Percentiles rank a stretch among this genome's conserved stretches.
phyloP scores from a whole-genome alignment of 805 yeast genomes.

The Zygoascus bituminiphila region DNA sequence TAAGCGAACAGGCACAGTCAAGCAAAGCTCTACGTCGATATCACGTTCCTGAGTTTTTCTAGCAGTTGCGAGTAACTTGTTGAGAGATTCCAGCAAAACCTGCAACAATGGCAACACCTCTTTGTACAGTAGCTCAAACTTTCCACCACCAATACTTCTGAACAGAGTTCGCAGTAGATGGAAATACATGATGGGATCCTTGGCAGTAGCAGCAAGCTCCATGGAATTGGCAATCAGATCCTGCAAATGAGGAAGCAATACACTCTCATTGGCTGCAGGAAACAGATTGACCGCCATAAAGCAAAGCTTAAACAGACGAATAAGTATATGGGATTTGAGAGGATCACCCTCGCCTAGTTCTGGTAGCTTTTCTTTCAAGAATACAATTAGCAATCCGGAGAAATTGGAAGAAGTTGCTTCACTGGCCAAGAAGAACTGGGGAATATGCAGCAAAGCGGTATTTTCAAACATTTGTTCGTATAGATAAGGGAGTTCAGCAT shows the following conservation, averaged over 20 bases:
- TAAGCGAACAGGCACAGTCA: constrained; percentile 91
- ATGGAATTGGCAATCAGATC: constrained; percentile 74
- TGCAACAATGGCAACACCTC: constrained; percentile 89
- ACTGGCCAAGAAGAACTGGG: constrained; percentile 88
- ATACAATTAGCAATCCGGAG: constrained; percentile 72
- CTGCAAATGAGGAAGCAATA: constrained; percentile 79
- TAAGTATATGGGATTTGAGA: constrained; percentile 68
- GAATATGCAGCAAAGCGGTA: constrained; percentile 79
- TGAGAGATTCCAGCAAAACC: constrained; percentile 74
- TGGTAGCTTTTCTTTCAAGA: constrained; percentile 61
- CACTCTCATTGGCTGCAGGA: constrained; percentile 77
- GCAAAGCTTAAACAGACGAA: constrained; percentile 81
- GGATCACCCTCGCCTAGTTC: constrained; percentile 76
- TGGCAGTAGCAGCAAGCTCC: constrained; percentile 70
- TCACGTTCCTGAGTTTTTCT: constrained; percentile 86
- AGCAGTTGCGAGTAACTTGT: constrained; percentile 73
- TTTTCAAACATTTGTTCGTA: constrained; percentile 74
- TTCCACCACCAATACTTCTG: constrained; percentile 93
- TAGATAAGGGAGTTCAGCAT: constrained; percentile 66
- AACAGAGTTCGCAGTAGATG: constrained; percentile 81
- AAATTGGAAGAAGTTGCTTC: constrained; percentile 92
- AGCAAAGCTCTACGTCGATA: constrained; percentile 86
- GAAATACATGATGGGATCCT: constrained; percentile 86
- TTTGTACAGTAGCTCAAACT: constrained; percentile 87
- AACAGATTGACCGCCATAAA: constrained; percentile 93